Percentiles rank a stretch among this genome's conserved stretches.
phyloP scores from a whole-genome alignment of 2,329 filamentous ascomycete species.

The Sporothrix humicola region DNA sequence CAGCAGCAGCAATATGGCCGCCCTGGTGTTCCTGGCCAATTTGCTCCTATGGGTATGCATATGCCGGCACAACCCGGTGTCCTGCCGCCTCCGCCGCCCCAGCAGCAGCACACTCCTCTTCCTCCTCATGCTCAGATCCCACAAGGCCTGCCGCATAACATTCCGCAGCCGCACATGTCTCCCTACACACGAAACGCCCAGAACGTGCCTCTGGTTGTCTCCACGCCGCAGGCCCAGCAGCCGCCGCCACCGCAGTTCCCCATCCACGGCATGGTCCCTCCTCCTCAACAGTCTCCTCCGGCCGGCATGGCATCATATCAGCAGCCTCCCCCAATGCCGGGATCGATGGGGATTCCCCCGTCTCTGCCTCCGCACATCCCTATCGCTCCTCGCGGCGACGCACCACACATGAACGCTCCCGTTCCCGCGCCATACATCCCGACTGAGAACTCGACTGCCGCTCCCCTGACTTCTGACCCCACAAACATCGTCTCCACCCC shows the following conservation, averaged over 20 bases:
- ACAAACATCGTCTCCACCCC: constrained; percentile 43
- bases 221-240: constrained; percentile 61
- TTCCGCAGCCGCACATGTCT: constrained; percentile 24
- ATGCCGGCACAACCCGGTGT: constrained; percentile 7
- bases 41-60: constrained; percentile 26
- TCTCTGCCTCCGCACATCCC: constrained; percentile 32
- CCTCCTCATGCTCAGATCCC: constrained; percentile 51
- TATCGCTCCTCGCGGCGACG: constrained; percentile 13
- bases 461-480: constrained; percentile 45
- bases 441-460: constrained; percentile 57
- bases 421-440: constrained; percentile 14
- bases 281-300: constrained; percentile 47
- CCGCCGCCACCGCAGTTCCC: constrained; percentile 19
- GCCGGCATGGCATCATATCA: constrained; percentile 43
- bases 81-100: constrained; percentile 36
- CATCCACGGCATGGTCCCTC: not conserved
- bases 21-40: constrained; percentile 41
- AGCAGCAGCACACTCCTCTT: constrained; percentile 38
- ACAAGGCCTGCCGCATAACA: constrained; percentile 51
- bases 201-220: constrained; percentile 49
- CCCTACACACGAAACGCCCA: constrained; percentile 19
- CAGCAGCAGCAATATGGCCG: constrained; percentile 57
- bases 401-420: constrained; percentile 2
- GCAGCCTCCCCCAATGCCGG: constrained; percentile 38
- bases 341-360: constrained; percentile 20